phyloP scores from a whole-genome alignment of 1,284 basidiomycete genomes.

The Cryptococcus maquisensis region DNA sequence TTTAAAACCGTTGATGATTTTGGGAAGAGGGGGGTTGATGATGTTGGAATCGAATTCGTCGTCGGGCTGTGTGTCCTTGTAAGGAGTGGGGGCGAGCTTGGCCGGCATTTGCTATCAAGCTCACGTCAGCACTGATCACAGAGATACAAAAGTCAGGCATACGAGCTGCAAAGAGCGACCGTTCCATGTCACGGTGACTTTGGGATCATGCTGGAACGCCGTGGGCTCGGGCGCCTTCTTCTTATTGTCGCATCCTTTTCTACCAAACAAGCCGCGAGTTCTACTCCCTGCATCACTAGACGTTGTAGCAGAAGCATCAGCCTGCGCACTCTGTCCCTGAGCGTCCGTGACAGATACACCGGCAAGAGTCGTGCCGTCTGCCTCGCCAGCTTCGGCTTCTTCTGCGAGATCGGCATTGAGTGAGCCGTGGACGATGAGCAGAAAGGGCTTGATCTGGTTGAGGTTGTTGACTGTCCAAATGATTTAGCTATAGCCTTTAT shows the following conservation, averaged over 20 bases:
- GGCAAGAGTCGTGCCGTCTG: background rate
- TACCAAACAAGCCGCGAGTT: background rate
- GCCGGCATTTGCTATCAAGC: conserved; percentile 14
- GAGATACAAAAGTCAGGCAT: background rate
- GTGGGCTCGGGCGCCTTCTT: background rate
- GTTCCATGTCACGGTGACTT: conserved; percentile 4
- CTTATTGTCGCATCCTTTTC: background rate
- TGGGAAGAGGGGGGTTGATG: conserved; percentile 3
- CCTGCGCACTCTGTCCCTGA: too few relatives aligned
- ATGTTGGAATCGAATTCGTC: conserved; percentile 12
- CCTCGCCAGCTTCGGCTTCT: background rate
- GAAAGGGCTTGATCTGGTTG: conserved; percentile 29
- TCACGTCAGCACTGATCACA: background rate
- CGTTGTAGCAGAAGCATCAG: too few relatives aligned
- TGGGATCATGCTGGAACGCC: conserved; percentile 25
- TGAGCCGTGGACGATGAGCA: conserved; percentile 20
- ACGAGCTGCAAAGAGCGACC: conserved; percentile 11
- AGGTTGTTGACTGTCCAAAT: conserved; percentile 13
- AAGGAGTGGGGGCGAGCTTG: conserved; percentile 10
- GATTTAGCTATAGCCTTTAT: background rate
- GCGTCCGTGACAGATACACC: background rate
- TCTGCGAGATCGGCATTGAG: background rate
- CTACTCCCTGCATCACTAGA: background rate
- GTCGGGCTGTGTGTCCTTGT: conserved; percentile 15
- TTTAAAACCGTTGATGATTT: background rate